A percentile compares a stretch with the other conserved stretches of the same genome.
phyloP scores from a whole-genome alignment of 805 yeast genomes.

The Hanseniaspora mollemarum region DNA sequence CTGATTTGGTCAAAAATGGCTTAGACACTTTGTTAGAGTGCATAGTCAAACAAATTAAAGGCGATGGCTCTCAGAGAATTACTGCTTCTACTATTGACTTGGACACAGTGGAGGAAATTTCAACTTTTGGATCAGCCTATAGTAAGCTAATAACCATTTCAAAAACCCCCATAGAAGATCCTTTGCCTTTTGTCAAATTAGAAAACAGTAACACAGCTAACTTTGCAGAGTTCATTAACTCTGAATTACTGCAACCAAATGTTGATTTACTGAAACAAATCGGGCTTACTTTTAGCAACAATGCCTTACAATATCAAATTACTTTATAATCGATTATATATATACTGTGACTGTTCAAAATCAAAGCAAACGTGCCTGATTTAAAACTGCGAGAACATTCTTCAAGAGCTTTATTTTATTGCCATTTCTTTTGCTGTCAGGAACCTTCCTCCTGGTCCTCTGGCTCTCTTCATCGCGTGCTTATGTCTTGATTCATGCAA shows the following conservation, averaged over 20 bases:
- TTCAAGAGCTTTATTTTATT: background rate
- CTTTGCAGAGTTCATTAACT: constrained; percentile 21
- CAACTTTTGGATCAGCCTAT: constrained; percentile 78
- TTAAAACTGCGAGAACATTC: too few relatives aligned
- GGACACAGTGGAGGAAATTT: constrained; percentile 53
- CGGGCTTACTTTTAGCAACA: constrained; percentile 13
- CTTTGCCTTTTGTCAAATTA: constrained; percentile 41
- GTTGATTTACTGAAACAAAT: constrained; percentile 24
- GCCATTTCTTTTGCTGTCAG: constrained; percentile 78
- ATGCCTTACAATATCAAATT: background rate
- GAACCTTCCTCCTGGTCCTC: constrained; percentile 98
- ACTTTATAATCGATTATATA: background rate
- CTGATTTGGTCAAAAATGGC: constrained; percentile 34
- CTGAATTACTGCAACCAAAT: constrained; percentile 26
- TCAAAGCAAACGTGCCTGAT: too few relatives aligned
- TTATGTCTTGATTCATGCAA: constrained; percentile 94
- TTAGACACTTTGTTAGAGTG: constrained; percentile 34
- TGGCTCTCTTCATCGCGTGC: constrained; percentile 97
- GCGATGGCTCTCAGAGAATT: constrained; percentile 28
- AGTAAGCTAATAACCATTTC: constrained; percentile 60
- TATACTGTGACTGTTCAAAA: background rate
- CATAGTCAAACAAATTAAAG: constrained; percentile 24
- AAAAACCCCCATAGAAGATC: constrained; percentile 52
- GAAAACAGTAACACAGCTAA: constrained; percentile 24
- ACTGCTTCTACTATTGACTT: constrained; percentile 24